phyloP scores from a whole-genome alignment of 2,329 filamentous ascomycete genomes.

The Remersonia thermophila region DNA sequence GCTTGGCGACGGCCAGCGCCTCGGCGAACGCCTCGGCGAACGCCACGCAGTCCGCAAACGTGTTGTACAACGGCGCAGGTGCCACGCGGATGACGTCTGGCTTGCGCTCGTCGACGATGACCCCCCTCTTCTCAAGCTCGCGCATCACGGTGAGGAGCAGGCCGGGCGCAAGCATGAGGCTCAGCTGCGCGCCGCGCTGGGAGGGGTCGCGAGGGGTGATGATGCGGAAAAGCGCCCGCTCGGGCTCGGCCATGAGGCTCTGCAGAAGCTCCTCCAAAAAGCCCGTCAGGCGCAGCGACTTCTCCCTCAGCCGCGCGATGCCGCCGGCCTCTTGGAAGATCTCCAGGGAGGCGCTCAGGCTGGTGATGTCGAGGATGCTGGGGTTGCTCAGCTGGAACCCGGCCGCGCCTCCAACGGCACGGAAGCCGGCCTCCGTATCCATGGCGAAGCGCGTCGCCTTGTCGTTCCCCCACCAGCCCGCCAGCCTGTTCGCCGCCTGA shows the following conservation, averaged over 20 bases:
- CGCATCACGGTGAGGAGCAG: slow-evolving; percentile 51
- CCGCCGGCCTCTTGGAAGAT: slow-evolving; percentile 54
- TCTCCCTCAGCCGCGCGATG: slow-evolving; percentile 50
- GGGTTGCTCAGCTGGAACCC: slow-evolving; percentile 71
- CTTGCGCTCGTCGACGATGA: slow-evolving; percentile 62
- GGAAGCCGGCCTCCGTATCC: slow-evolving; percentile 50
- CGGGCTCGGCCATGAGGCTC: slow-evolving; percentile 23
- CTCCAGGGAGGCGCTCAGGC: slow-evolving; percentile 54
- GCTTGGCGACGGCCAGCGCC: slow-evolving; percentile 10
- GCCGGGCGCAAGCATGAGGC: slow-evolving; percentile 47
- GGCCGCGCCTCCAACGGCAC: slow-evolving; percentile 58
- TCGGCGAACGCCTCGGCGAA: slow-evolving; percentile 36
- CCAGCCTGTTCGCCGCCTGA: slow-evolving; percentile 41
- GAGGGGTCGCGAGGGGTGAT: slow-evolving; percentile 54
- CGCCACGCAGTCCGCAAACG: slow-evolving; percentile 49
- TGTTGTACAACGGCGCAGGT: slow-evolving; percentile 64
- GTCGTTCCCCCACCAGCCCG: slow-evolving; percentile 74
- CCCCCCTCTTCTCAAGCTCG: slow-evolving; percentile 45
- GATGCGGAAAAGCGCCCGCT: slow-evolving; percentile 34
- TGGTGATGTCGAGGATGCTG: slow-evolving; percentile 59
- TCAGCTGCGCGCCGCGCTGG: slow-evolving; percentile 61
- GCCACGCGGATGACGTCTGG: slow-evolving; percentile 66
- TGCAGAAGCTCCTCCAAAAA: slow-evolving; percentile 51
- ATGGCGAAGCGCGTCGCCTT: slow-evolving; percentile 60
- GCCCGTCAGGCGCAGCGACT: slow-evolving; percentile 52